phyloP scores from a whole-genome alignment of 2,329 filamentous ascomycete genomes.

The Curvularia sp. region DNA sequence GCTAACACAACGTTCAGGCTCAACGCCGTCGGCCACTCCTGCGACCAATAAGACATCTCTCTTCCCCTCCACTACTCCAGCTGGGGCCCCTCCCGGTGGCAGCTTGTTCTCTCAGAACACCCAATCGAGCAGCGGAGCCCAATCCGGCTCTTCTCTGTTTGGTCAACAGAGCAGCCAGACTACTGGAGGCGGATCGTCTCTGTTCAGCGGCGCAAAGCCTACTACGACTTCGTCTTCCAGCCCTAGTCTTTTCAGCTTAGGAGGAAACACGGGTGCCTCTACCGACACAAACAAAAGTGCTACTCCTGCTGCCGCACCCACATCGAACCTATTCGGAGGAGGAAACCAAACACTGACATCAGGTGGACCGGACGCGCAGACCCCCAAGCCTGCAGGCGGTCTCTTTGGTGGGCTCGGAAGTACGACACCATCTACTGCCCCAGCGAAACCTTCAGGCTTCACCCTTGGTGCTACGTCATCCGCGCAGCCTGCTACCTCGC shows the following conservation, averaged over 20 bases:
- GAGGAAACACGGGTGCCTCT: conserved; percentile 36
- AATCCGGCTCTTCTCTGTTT: conserved; percentile 30
- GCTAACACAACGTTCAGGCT: conserved; percentile 25
- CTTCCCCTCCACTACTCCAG: conserved; percentile 50
- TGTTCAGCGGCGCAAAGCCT: conserved; percentile 38
- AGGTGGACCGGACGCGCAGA: conserved; percentile 46
- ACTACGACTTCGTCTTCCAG: conserved; percentile 36
- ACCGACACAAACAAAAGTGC: conserved; percentile 45
- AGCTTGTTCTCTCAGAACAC: conserved; percentile 39
- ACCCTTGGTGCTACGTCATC: conserved; percentile 38
- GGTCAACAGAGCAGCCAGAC: conserved; percentile 22
- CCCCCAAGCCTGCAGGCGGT: conserved; percentile 38
- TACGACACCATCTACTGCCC: conserved; percentile 40
- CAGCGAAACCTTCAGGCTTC: conserved; percentile 40
- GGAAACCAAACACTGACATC: conserved; percentile 32
- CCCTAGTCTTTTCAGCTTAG: conserved; percentile 38
- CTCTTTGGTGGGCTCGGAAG: conserved; percentile 40
- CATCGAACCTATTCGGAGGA: conserved; percentile 32
- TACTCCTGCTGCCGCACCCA: conserved; percentile 33
- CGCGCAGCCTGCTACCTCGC: conserved; percentile 31
- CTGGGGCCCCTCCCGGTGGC: conserved; percentile 47
- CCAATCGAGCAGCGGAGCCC: conserved; percentile 26
- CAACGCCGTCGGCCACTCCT: conserved; percentile 44
- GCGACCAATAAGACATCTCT: conserved; percentile 48
- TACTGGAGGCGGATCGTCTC: conserved; percentile 14